Conservation (phyloP, 1,284 basidiomycete species). For the Papiliotrema nemorosa region DNA sequence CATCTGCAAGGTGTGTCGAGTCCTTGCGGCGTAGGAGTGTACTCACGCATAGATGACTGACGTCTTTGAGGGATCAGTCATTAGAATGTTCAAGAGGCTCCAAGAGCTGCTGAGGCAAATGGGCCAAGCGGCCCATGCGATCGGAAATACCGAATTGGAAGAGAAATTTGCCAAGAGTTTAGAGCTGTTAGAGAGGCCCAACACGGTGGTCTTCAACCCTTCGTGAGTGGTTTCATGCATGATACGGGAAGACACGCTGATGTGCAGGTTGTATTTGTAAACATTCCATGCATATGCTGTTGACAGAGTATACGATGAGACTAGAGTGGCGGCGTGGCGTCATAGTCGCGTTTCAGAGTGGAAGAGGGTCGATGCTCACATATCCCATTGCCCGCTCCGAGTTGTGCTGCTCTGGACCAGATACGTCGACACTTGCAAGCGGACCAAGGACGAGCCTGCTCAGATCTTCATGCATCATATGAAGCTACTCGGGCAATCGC, state of each 20-base stretch:
- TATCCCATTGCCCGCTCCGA: no score
- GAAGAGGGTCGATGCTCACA: no score
- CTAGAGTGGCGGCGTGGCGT: no score
- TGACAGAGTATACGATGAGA: no score
- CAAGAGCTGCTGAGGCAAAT: slow-evolving; percentile 95
- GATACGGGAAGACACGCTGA: not conserved
- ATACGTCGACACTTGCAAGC: no score
- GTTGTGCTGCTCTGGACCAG: no score
- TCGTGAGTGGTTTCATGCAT: slow-evolving; percentile 48
- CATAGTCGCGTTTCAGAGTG: no score
- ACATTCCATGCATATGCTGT: no score
- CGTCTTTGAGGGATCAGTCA: slow-evolving; percentile 92
- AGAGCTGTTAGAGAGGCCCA: slow-evolving; percentile 84
- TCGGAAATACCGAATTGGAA: slow-evolving; percentile 88
- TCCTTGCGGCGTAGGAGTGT: not conserved
- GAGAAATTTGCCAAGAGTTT: slow-evolving; percentile 84
- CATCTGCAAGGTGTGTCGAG: slow-evolving; percentile 76
- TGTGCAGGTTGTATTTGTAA: not conserved
- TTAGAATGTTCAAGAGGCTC: slow-evolving; percentile 87
- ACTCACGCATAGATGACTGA: slow-evolving; percentile 70
- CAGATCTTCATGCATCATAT: no score
- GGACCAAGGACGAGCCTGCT: no score
- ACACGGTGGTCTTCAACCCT: slow-evolving; percentile 91
- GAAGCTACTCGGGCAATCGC: no score
- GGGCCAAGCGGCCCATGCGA: slow-evolving; percentile 90